Evolutionary conservation across 2,329 filamentous ascomycete genomes (phyloP).

Genomic region (Colletotrichum gigasporum): DNA sequence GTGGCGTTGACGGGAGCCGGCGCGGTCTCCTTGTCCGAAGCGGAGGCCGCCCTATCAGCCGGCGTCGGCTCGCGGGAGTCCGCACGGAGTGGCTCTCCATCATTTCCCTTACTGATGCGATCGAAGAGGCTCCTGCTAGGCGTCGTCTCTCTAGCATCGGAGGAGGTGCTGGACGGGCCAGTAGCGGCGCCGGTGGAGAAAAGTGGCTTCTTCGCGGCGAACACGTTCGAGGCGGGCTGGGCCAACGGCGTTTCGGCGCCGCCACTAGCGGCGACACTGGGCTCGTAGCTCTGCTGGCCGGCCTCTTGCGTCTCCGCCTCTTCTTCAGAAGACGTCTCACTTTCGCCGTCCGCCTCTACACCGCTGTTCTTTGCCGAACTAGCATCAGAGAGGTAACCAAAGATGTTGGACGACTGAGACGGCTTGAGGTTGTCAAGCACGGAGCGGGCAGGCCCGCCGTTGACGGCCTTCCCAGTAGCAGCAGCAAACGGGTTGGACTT

Average conservation of each 20-base stretch:
- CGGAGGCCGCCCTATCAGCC: slow-evolving; percentile 46
- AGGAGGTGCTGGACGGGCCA: slow-evolving; percentile 46
- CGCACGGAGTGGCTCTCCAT: slow-evolving; percentile 59
- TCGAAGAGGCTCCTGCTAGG: slow-evolving; percentile 64
- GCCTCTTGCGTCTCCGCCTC: slow-evolving; percentile 53
- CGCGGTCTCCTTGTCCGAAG: slow-evolving; percentile 45
- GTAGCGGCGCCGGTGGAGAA: slow-evolving; percentile 30
- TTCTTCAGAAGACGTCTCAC: slow-evolving; percentile 53
- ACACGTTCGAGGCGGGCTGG: slow-evolving; percentile 44
- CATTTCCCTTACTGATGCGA: slow-evolving; percentile 59
- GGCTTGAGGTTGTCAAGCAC: slow-evolving; percentile 53
- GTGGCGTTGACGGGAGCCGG: slow-evolving; percentile 51
- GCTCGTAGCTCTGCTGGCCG: slow-evolving; percentile 54
- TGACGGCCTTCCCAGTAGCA: slow-evolving; percentile 45
- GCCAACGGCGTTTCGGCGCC: slow-evolving; percentile 50
- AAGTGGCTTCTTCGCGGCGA: slow-evolving; percentile 40
- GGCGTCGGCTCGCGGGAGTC: slow-evolving; percentile 37
- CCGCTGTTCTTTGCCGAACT: slow-evolving; percentile 65
- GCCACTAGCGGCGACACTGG: slow-evolving; percentile 52
- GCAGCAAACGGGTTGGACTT: slow-evolving; percentile 45
- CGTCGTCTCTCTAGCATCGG: slow-evolving; percentile 54
- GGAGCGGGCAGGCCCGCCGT: slow-evolving; percentile 51
- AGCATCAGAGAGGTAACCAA: slow-evolving; percentile 66
- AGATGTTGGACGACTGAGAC: slow-evolving; percentile 58
- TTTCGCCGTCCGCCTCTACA: slow-evolving; percentile 57